phyloP scores from a whole-genome alignment of 2,329 filamentous ascomycete species.

The Colletotrichum ledebouriae region DNA sequence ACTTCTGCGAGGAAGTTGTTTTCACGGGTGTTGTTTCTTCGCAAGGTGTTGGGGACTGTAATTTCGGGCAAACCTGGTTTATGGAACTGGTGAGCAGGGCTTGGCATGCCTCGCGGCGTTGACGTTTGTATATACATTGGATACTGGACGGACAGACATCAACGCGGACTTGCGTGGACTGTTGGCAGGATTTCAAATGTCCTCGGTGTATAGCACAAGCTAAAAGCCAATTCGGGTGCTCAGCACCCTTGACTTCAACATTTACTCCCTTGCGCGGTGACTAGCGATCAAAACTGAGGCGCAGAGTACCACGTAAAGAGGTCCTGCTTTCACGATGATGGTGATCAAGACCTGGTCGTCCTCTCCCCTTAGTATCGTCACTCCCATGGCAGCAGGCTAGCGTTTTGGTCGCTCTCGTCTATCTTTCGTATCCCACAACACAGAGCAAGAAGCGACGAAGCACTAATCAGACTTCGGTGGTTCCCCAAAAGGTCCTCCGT shows the following conservation, averaged over 20 bases:
- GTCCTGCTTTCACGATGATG: no score
- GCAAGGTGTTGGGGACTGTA: slow-evolving; percentile 40
- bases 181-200: slow-evolving; percentile 2
- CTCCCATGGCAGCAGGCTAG: no score
- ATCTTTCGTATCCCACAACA: no score
- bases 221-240: slow-evolving; percentile 19
- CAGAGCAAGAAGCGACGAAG: no score
- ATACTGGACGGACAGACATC: slow-evolving; percentile 14
- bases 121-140: slow-evolving; percentile 34
- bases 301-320: no score
- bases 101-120: slow-evolving; percentile 20
- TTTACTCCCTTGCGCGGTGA: no score
- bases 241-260: slow-evolving; percentile 8
- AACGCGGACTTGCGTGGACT: slow-evolving; percentile 3
- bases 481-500: no score
- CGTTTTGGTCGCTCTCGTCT: no score
- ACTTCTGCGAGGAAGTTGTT: slow-evolving; percentile 33
- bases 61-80: neutral
- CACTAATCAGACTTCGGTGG: no score
- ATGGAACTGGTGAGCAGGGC: slow-evolving; percentile 4
- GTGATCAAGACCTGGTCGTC: no score
- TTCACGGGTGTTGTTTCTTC: slow-evolving; percentile 2
- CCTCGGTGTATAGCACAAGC: slow-evolving; percentile 22
- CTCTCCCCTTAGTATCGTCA: no score
- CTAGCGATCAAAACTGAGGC: no score